Evolutionary conservation across 1,284 basidiomycete genomes (phyloP).

Genomic region (Sporisorium sorghi): DNA sequence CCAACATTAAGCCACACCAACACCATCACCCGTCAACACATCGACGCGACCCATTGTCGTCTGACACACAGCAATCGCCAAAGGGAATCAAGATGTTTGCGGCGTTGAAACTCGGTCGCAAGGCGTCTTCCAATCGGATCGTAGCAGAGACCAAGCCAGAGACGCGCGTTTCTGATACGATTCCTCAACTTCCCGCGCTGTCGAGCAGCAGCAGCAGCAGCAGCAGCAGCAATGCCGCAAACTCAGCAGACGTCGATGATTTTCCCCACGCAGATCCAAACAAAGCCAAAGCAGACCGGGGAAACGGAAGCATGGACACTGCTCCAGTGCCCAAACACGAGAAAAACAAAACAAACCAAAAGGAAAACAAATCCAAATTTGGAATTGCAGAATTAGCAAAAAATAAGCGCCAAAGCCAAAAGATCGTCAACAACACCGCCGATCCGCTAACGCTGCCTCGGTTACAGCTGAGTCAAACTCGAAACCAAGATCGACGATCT

Average conservation of each 20-base stretch:
- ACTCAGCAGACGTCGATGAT: too few species aligned
- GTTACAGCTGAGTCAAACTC: not conserved
- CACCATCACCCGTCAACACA: too few species aligned
- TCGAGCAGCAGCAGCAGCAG: conserved; percentile 1
- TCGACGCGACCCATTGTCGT: not conserved
- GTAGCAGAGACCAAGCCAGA: conserved; percentile 7
- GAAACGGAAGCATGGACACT: not conserved
- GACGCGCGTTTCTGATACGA: conserved; percentile 11
- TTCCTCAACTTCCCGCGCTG: conserved; percentile 22
- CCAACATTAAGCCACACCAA: not conserved
- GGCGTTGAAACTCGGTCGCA: conserved; percentile 16
- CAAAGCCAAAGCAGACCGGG: not conserved
- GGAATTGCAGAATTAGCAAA: too few species aligned
- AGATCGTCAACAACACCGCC: not conserved
- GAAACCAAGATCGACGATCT: not conserved
- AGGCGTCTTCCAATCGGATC: conserved; percentile 7
- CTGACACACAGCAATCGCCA: not conserved
- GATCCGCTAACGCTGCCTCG: conserved; percentile 2
- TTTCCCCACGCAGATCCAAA: conserved; percentile 9
- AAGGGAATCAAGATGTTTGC: not conserved
- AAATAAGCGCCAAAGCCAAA: not conserved
- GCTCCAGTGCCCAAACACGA: not conserved
- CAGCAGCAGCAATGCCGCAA: not conserved
- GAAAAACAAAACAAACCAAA: not conserved
- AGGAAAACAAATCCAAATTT: not conserved